Conservation (phyloP, 257 asterid genomes). For the Solanum sejunctum region DNA sequence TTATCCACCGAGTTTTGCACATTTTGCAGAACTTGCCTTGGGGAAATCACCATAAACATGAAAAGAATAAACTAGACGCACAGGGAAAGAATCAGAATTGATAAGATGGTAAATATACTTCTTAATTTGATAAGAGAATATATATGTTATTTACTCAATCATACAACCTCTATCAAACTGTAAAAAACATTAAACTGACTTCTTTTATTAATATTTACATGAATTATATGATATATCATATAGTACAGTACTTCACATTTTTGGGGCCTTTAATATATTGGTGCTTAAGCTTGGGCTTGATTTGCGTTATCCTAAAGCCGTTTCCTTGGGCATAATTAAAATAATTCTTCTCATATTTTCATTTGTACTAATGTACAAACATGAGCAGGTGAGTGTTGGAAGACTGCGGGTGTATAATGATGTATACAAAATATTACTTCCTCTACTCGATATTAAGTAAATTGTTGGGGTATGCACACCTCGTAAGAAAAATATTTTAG, state of each 20-base stretch:
- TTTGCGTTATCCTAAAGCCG: not conserved
- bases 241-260: not conserved
- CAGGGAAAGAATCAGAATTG: not conserved
- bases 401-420: not conserved
- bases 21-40: not conserved
- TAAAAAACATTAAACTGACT: not conserved
- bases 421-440: not conserved
- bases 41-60: not conserved
- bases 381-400: not conserved
- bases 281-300: not conserved
- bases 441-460: too few species aligned
- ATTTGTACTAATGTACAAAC: not conserved
- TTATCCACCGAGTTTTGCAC: not conserved
- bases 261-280: not conserved
- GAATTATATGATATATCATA: not conserved
- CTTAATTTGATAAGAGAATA: not conserved
- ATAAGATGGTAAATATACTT: not conserved
- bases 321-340: not conserved
- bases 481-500: too few species aligned
- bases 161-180: not conserved
- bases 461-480: too few species aligned
- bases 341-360: not conserved
- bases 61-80: not conserved
- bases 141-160: not conserved
- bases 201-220: not conserved